These are phyloP conservation scores for Lentinula novae-zelandiae DNA, from an alignment of 1,284 basidiomycete species.

Conservation along the genomic window DNA sequence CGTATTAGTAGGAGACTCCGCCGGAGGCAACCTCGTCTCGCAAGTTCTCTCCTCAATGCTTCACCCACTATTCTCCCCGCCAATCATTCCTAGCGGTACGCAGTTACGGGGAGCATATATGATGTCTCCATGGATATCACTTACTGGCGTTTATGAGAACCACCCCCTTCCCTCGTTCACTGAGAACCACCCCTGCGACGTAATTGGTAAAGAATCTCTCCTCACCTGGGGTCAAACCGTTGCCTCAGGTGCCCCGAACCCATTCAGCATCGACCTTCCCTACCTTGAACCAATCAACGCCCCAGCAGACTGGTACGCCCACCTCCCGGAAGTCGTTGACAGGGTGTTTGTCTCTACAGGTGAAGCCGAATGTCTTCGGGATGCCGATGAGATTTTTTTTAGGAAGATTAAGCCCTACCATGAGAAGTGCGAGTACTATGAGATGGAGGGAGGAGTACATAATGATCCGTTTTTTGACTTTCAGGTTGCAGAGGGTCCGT, in stretches of 20 bases:
- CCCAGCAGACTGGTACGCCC: constrained; percentile 8
- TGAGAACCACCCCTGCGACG: constrained; percentile 8
- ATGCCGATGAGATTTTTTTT: constrained; percentile 12
- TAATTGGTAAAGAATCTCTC: neutral
- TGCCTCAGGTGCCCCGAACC: neutral
- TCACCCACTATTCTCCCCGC: constrained; percentile 17
- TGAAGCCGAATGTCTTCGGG: constrained; percentile 14
- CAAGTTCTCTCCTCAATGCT: constrained; percentile 36
- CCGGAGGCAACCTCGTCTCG: constrained; percentile 40
- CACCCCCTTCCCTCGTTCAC: neutral
- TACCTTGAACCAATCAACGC: constrained; percentile 8
- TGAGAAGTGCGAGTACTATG: constrained; percentile 22
- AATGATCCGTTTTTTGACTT: constrained; percentile 26
- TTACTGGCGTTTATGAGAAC: neutral
- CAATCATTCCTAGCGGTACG: constrained; percentile 2
- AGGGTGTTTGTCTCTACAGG: constrained; percentile 12
- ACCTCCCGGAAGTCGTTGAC: constrained; percentile 9
- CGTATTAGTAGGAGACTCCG: constrained; percentile 54
- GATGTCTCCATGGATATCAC: constrained; percentile 15
- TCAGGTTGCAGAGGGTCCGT: constrained; percentile 16
- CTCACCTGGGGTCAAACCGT: neutral
- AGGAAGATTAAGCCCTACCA: neutral
- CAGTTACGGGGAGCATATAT: constrained; percentile 24
- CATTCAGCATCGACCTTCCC: constrained; percentile 14
- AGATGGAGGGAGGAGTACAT: constrained; percentile 31